Evolutionary conservation across 2,329 filamentous ascomycete species (phyloP).

Genomic region (Fusarium globosum): DNA sequence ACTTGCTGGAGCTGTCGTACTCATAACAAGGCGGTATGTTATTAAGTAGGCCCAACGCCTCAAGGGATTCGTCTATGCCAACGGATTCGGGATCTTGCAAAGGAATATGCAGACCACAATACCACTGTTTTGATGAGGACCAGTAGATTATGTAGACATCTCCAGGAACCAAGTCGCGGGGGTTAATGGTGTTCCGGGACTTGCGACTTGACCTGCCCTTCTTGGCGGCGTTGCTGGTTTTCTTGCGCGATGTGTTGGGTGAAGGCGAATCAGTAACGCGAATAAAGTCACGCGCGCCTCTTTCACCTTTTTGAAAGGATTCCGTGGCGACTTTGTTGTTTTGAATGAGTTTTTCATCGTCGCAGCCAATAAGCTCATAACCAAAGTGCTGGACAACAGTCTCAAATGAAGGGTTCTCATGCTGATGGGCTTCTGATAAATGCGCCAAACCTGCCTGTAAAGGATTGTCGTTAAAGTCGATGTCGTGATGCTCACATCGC

Average conservation of each 20-base stretch:
- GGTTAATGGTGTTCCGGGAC: background rate
- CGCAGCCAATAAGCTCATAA: slow-evolving; percentile 22
- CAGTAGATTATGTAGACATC: slow-evolving; percentile 27
- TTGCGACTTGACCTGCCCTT: background rate
- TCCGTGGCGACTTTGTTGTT: slow-evolving; percentile 19
- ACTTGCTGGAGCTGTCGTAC: slow-evolving; percentile 15
- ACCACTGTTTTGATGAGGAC: slow-evolving; percentile 18
- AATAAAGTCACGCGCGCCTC: slow-evolving; percentile 10
- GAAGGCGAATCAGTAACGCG: background rate
- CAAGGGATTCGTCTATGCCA: background rate
- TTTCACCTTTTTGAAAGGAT: slow-evolving; percentile 1
- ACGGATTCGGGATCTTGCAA: slow-evolving; percentile 10
- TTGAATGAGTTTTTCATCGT: slow-evolving; percentile 10
- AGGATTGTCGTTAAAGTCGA: slow-evolving; percentile 22
- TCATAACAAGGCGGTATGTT: slow-evolving; percentile 24
- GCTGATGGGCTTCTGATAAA: slow-evolving; percentile 11
- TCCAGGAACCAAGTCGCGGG: slow-evolving; percentile 12
- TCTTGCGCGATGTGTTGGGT: background rate
- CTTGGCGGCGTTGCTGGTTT: background rate
- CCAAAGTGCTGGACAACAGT: slow-evolving; percentile 22
- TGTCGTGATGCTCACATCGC: slow-evolving; percentile 23
- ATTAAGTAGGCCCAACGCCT: slow-evolving; percentile 9
- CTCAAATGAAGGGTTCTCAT: background rate
- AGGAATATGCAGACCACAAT: slow-evolving; percentile 19
- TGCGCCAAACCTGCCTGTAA: slow-evolving; percentile 15